Evolutionary conservation across 192 early-diverging fungal species (phyloP), one percentile per base, ranked within the genome.

Genomic region (Entomortierella lignicola): DNA sequence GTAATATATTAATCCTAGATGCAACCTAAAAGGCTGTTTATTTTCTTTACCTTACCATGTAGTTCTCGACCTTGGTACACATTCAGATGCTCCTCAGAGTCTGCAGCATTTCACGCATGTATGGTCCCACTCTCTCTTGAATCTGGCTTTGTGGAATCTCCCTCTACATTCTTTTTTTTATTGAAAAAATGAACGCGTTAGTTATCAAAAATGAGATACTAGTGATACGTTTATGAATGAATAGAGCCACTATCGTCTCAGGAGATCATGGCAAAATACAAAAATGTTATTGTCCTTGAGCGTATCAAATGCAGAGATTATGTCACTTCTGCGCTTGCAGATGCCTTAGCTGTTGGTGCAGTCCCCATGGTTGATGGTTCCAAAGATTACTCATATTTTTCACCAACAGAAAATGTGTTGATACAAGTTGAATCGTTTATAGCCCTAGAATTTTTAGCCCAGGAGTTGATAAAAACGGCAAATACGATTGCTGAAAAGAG

Each of bases 341-440:
- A 69, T 42, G 66, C 75, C 0, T 25, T 65, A 27, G 26, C 23
- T 5, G 75, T 60, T 0, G 75, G 75, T 10, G 54, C 55, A 2
- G 50, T 80, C 0, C 75, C 75, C 5, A 54, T 71, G 30, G 75
- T 80, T 10, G 75, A 80, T 41, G 75, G 68, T 12, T 68, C 75
- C 0, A 51, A 29, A 27, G 55, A 71, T 27, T 80, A 80, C 48
- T 20, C 39, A 3, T 61, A 55, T 0, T 80, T 80, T 29, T 65
- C 60, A 0, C 75, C 75, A 1, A 32, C 62, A 21, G 47, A 17
- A 0, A 55, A 57, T 32, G 55, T 60, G 26, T 48, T 80, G 12
- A 17, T 80, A 43, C 54, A 51, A 21, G 7, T 80, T 12, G 30
- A 41, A 17, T 11, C 25, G 0, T 80, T 71, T n/a, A 21, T 71